Base-by-base conservation (phyloP, 768 basidiomycete genomes). In the Rhodosporidiobolus sp. region DNA sequence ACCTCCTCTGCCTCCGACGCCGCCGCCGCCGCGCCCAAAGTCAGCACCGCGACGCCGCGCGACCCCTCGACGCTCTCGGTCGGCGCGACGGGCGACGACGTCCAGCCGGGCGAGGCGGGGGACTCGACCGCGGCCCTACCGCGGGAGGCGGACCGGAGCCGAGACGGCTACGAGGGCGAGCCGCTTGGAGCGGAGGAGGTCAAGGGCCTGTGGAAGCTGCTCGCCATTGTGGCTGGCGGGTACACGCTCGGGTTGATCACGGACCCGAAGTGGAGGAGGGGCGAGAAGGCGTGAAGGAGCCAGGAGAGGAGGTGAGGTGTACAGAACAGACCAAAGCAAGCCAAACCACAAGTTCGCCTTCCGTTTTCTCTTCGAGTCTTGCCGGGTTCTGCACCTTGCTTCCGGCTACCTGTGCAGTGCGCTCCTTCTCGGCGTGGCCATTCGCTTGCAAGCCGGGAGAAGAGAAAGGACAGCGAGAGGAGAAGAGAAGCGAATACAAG, bases 251-350 rank as follows among this genome's bases (percentile, higher is more conserved):
- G 38, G 43, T 1, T 28, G 26, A 22, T 46, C 11, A 59, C 58
- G 58, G 58, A 59, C 28, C 58, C 58, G 58, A 46, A 19, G 24
- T 43, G 58, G 58, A 45, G 58, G 58, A 59, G 58, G 57, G 57
- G 54, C 34, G 53, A 30, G 53, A 56, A 43, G 38, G 38, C 38
- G 8, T 43, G n/a, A n/a, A n/a, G n/a, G n/a, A n/a, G n/a, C n/a
- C n/a, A n/a, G n/a, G n/a, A n/a, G n/a, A n/a, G n/a, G n/a, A n/a
- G n/a, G n/a, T n/a, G n/a, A n/a, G n/a, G n/a, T n/a, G n/a, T n/a
- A n/a, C n/a, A n/a, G n/a, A n/a, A n/a, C n/a, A n/a, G n/a, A n/a
- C n/a, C n/a, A n/a, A n/a, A n/a, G n/a, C n/a, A n/a, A n/a, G n/a
- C n/a, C n/a, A n/a, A n/a, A n/a, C n/a, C n/a, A n/a, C n/a, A n/a